Base-by-base conservation (phyloP, 2,329 filamentous ascomycete species). In the Neoascochyta sp. region DNA sequence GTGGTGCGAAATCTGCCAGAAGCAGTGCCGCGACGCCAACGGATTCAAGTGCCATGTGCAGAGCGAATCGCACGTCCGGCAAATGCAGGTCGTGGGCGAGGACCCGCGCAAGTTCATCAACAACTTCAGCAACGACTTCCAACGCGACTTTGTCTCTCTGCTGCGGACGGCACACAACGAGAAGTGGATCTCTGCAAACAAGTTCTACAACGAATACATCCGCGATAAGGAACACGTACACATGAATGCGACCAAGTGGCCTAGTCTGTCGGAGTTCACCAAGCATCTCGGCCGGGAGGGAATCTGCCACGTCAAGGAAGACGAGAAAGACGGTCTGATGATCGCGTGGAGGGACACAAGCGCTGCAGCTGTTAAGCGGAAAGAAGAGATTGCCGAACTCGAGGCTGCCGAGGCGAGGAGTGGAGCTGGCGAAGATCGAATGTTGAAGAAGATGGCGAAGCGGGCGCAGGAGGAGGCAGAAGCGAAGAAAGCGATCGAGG, bases 201-300 rank as follows among this genome's bases (percentile, higher is more conserved):
- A 86, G 40, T 96, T 96, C 62, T 98, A 98, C 65, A 87, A 96
- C 60, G 82, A 89, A 55, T 92, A 94, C 52, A 95, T 96, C 47
- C 74, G 79, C 10, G 83, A 64, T 14, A 64, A 64, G 34, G 60
- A 63, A 52, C 90, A 96, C 58, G 70, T 92, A 7, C 92, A 96
- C 59, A 88, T 96, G 84, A 95, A 95, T 63, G 74, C 87, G 6
- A 96, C 92, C 0, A 82, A 83, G 52, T 96, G 88, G 88, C 77
- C 81, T 4, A 86, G 78, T 31, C 66, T 98, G 48, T 90, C 88
- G 3, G 88, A 96, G 50, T 94, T 95, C 57, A 86, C 85, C 9
- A 94, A 95, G 56, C 70, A 86, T 52, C 67, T 98, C 1, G 89
- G 90, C 0, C 70, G 84, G 13, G 88, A 96, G 61, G 86, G 90